Conservation (phyloP, 2,329 filamentous ascomycete species). For the Verticillium nonalfalfae region DNA sequence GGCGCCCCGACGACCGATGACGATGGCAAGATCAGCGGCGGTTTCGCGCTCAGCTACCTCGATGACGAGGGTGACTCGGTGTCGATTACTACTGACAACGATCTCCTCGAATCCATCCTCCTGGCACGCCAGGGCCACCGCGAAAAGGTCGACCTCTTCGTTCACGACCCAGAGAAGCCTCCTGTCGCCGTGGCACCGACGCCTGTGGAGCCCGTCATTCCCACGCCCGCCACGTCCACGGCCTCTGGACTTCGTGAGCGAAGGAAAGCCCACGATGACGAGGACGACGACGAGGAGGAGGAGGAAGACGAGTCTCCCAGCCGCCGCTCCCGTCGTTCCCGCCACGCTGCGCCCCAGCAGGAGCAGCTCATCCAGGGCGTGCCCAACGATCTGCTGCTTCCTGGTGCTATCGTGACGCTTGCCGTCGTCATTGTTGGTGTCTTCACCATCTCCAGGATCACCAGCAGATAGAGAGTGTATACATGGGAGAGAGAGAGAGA, state of each 20-base stretch:
- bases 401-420: slow-evolving; percentile 90
- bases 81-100: slow-evolving; percentile 92
- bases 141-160: slow-evolving; percentile 96
- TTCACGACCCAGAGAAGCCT: slow-evolving; percentile 89
- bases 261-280: slow-evolving; percentile 38
- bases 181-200: slow-evolving; percentile 60
- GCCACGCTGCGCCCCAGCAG: slow-evolving; percentile 35
- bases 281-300: slow-evolving; percentile 50
- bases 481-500: background rate
- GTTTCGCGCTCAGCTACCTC: slow-evolving; percentile 90
- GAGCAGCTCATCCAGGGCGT: slow-evolving; percentile 85
- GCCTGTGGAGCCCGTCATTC: slow-evolving; percentile 26
- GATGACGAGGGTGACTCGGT: slow-evolving; percentile 97
- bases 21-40: slow-evolving; percentile 71
- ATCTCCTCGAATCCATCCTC: slow-evolving; percentile 82
- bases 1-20: slow-evolving; percentile 66
- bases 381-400: slow-evolving; percentile 87
- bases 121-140: slow-evolving; percentile 70
- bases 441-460: slow-evolving; percentile 74
- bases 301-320: slow-evolving; percentile 44
- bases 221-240: slow-evolving; percentile 43
- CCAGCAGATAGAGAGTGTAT: slow-evolving; percentile 37
- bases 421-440: slow-evolving; percentile 91
- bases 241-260: slow-evolving; percentile 41
- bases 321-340: slow-evolving; percentile 36